Evolutionary conservation across 2,329 filamentous ascomycete species (phyloP), one percentile per base, ranked within the genome.

Genomic region (Stachybotrys chartarum): DNA sequence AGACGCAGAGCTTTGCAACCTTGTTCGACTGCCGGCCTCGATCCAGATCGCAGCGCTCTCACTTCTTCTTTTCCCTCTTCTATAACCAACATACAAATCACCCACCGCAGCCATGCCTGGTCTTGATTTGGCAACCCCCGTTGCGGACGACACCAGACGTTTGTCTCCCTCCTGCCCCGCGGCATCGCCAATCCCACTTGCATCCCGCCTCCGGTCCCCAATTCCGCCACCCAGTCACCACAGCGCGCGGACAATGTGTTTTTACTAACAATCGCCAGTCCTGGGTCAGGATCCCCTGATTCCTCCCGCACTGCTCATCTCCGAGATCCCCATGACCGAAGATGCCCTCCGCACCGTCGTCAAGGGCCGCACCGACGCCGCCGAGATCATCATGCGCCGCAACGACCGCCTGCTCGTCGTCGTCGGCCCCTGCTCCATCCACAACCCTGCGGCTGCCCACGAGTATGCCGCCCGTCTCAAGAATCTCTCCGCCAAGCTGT

Each of bases 371-470:
- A 82, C 79, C 64, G 82, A 85, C 66, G 82, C 80, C 55, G 83
- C 88, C 62, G 81, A 85, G 61, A 88, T 95, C 68, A 86, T 96
- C 70, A 86, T 90, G 71, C 85, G 87, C 67, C 79, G 83, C 61
- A 86, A 85, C 72, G 91, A 96, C 77, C 89, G 92, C 58, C 88
- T 99, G 39, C 84, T 99, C 59, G 94, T 97, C 66, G 86, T 99
- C 68, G 88, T 95, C 68, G 94, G 94, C 2, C 94, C 94, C 54
- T 99, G 94, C 80, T 97, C 92, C 31, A 93, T 99, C 69, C 94
- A 99, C 78, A 94, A 99, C 75, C 94, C 94, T 8, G 84, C 80
- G 51, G 85, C 85, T 14, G 94, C 94, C 46, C 79, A 95, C 64
- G 91, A 97, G 73, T 99, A 99, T 80, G 90, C 88, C 70, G 76